Evolutionary conservation across 257 asterid genomes (phyloP), one percentile per base, ranked within the genome.

Genomic region (Dorcoceras hygrometricum): DNA sequence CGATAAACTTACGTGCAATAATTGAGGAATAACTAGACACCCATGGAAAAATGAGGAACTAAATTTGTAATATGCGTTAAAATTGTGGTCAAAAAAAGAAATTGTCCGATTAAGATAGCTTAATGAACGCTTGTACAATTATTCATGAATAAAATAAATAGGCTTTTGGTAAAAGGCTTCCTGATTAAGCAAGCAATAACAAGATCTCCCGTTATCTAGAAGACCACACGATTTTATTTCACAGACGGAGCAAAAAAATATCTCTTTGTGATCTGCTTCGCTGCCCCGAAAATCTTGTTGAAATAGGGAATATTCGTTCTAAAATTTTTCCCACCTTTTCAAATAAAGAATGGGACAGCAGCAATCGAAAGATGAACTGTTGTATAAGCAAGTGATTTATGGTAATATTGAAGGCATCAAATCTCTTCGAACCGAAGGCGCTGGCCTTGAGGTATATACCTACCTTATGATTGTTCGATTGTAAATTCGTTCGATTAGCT

Each of bases 361-460:
- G 53, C 81, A 75, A 80, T 83, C 88, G 22, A 80, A 73, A 65
- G 88, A 39, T 65, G 85, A 80, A 58, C 59, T 80, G 70, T 66
- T 83, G 73, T 71, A 73, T 59, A 81, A 80, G 72, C 88, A 80
- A 68, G 88, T 83, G 57, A 83, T 66, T 65, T 71, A 71, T 71
- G 88, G 82, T 20, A 83, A 78, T 26, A 25, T 36, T 48, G 83
- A 83, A 43, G 81, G 83, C 34, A 83, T 83, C 69, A 83, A 78
- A 78, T 50, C 85, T 69, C 88, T 83, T 57, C 85, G 57, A 36
- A 46, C 67, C 12, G 85, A 83, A 20, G 88, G 88, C 39, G 88
- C 88, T 70, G 77, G 80, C 64, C 85, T 83, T 43, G 88, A 83
- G 85, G 85, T 94, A 80, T 23, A 29, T 26, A 27, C 31, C 18